Conservation (phyloP, 495 filamentous ascomycete species). For the Aspergillus taichungensis region DNA sequence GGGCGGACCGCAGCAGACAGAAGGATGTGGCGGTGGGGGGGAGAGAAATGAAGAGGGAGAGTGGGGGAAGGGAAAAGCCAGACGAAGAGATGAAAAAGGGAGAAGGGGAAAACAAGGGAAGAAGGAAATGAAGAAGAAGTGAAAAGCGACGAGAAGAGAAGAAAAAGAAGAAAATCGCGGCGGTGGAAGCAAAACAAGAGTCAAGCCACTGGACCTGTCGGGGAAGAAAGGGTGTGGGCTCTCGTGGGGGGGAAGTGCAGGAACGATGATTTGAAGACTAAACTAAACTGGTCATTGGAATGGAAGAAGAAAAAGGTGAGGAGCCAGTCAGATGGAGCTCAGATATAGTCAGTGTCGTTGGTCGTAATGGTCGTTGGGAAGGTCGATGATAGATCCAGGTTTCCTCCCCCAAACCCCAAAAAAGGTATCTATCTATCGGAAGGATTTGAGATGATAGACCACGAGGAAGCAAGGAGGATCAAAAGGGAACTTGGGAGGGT, state of each 20-base stretch:
- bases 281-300: background rate
- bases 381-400: background rate
- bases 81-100: background rate
- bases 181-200: slow-evolving; percentile 16
- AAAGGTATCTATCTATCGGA: too few relatives aligned
- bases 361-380: slow-evolving; percentile 2
- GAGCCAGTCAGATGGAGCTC: slow-evolving; percentile 2
- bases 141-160: slow-evolving; percentile 4
- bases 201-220: too few relatives aligned
- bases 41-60: background rate
- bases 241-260: too few relatives aligned
- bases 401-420: too few relatives aligned
- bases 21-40: background rate
- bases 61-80: background rate
- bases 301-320: slow-evolving; percentile 5
- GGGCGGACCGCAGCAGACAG: background rate
- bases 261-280: too few relatives aligned
- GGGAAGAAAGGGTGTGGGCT: too few relatives aligned
- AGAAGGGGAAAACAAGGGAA: background rate
- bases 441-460: too few relatives aligned
- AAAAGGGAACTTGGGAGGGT: too few relatives aligned
- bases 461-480: too few relatives aligned
- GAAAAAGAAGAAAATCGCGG: slow-evolving; percentile 11
- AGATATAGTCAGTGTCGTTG: background rate
- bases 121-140: slow-evolving; percentile 2